Base-by-base conservation (phyloP, 2,329 filamentous ascomycete genomes). In the Dryadomyces quercus-mongolicae region DNA sequence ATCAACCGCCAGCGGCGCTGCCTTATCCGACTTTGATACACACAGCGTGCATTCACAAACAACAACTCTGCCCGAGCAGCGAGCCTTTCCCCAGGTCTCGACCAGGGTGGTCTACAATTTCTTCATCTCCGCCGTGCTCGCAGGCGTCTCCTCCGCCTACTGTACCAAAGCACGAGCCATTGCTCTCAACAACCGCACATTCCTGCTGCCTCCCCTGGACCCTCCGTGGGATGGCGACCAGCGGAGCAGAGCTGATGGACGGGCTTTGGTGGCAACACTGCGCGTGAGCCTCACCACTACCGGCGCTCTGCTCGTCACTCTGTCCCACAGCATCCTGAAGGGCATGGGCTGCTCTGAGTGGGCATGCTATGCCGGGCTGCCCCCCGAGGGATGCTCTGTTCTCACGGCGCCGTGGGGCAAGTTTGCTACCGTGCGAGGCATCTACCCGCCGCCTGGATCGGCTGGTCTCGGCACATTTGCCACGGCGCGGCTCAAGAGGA, bases 251-350 rank as follows among this genome's bases (percentile, higher is more conserved):
- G 47, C 48, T 7, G 55, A 58, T 16, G 49, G 54, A 36, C 58
- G 62, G 22, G 57, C 75, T 2, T 64, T 77, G 21, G 57, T 70
- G 3, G 78, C 74, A 2, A 78, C 74, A 7, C 70, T 82, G 16
- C 72, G 74, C 49, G 70, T 75, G 9, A 78, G 78, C 57, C 62
- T 82, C 51, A 81, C 78, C 6, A 81, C 76, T 1, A 76, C 75
- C 0, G 79, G 79, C 2, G 71, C 71, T 12, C 66, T 82, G 8
- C 65, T 81, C 15, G 67, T 80, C 25, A 72, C 71, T 45, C 61
- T 82, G 25, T 70, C 68, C 43, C 69, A 80, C 50, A 70, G 74
- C 3, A 62, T 70, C 43, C 73, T 76, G 45, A 67, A 71, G 42
- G 76, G 74, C 7, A 64, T 82, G 43, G 62, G 72, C 15, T 70